Percentiles rank a stretch among this genome's conserved stretches.
These are phyloP conservation scores for Zygotorulaspora chibaensis DNA, from an alignment of 805 yeast genomes.

Conservation along the genomic window DNA sequence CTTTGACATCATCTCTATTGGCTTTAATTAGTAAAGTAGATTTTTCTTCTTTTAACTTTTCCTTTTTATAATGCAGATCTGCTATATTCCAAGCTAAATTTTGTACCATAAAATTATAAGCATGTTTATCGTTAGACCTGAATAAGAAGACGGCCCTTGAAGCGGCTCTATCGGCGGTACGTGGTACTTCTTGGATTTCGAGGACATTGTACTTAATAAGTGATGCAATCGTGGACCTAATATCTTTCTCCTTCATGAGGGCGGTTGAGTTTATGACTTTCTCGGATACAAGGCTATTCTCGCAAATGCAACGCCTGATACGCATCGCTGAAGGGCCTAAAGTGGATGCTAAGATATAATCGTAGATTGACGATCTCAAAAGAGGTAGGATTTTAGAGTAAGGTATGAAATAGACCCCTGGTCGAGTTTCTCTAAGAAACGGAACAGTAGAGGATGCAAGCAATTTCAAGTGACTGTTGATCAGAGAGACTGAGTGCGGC, in stretches of 20 bases:
- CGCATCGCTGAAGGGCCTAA: conserved; percentile 67
- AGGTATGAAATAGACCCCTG: conserved; percentile 60
- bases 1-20: conserved; percentile 85
- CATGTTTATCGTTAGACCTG: conserved; percentile 56
- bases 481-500: conserved; percentile 32
- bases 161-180: conserved; percentile 88
- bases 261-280: conserved; percentile 73
- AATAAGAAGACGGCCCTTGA: conserved; percentile 81
- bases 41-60: conserved; percentile 53
- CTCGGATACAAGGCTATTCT: conserved; percentile 73
- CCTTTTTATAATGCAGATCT: conserved; percentile 49
- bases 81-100: conserved; percentile 46
- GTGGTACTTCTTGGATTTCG: conserved; percentile 90
- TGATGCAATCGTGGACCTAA: conserved; percentile 64
- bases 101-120: conserved; percentile 45
- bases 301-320: conserved; percentile 70
- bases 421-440: conserved; percentile 56
- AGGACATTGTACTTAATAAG: conserved; percentile 66
- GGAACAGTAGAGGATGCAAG: conserved; percentile 49
- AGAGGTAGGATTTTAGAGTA: conserved; percentile 46
- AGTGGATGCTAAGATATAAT: conserved; percentile 53
- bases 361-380: conserved; percentile 49
- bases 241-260: conserved; percentile 69
- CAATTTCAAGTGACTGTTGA: conserved; percentile 66
- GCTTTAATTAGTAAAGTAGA: conserved; percentile 70